Conservation (phyloP, 108 stramenopile genomes). For the Thalassiosira profunda region DNA sequence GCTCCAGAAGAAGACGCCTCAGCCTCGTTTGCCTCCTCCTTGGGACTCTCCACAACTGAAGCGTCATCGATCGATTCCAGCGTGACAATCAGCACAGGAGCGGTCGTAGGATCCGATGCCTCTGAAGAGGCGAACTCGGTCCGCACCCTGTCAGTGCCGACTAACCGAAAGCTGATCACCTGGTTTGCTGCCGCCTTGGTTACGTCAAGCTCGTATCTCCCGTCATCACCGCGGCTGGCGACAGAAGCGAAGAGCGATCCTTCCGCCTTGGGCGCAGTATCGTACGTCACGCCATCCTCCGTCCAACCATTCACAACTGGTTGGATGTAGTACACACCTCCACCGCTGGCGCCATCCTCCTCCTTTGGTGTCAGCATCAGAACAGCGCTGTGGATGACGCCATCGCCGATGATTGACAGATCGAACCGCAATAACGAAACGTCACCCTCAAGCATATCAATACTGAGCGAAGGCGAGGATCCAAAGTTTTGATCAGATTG, state of each 20-base stretch:
- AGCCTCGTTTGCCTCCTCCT: too few relatives aligned
- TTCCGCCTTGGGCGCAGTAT: neutral
- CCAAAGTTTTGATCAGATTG: constrained; percentile 13
- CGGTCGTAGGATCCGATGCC: neutral
- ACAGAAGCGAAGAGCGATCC: constrained; percentile 10
- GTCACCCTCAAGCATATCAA: constrained; percentile 24
- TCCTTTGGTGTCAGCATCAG: constrained; percentile 5
- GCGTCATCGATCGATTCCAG: neutral
- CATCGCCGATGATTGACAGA: constrained; percentile 13
- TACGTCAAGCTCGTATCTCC: constrained; percentile 12
- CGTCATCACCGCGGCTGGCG: neutral
- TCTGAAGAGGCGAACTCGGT: constrained; percentile 17
- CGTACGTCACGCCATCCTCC: constrained; percentile 16
- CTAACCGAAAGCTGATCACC: constrained; percentile 10
- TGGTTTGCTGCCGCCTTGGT: neutral
- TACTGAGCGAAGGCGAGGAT: neutral
- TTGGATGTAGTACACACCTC: constrained; percentile 13
- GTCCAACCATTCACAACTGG: constrained; percentile 11
- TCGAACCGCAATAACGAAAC: constrained; percentile 15
- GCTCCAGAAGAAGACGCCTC: too few relatives aligned
- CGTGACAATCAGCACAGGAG: constrained; percentile 5
- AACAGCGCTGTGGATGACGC: constrained; percentile 4
- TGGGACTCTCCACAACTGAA: neutral
- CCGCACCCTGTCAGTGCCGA: constrained; percentile 8
- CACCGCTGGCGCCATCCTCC: neutral